Conservation (phyloP, 2,329 filamentous ascomycete species). For the Aspergillus fructus region DNA sequence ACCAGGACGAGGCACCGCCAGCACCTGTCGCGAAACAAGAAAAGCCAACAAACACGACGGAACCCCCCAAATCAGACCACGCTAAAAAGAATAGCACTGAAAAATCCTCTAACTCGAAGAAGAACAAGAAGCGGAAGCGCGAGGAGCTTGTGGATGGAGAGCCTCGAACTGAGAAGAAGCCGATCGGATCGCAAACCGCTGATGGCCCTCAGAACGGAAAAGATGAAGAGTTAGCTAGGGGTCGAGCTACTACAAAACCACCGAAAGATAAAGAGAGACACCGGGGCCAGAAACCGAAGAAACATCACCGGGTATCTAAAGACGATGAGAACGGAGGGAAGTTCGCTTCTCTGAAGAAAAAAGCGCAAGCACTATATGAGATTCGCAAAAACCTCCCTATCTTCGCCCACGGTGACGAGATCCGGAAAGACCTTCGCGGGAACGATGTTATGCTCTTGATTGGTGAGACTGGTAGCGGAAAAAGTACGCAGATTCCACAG, state of each 20-base stretch:
- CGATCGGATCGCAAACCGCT: background rate
- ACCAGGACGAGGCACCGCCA: constrained; percentile 28
- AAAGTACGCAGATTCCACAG: constrained; percentile 94
- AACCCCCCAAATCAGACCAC: background rate
- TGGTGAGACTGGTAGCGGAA: constrained; percentile 94
- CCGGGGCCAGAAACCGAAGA: constrained; percentile 16
- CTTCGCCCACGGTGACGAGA: constrained; percentile 70
- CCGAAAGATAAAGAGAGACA: constrained; percentile 2
- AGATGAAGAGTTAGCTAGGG: background rate
- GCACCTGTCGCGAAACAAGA: constrained; percentile 14
- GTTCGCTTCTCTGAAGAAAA: constrained; percentile 39
- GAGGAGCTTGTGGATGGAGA: background rate
- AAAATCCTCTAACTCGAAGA: constrained; percentile 10
- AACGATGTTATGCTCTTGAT: constrained; percentile 79
- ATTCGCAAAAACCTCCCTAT: constrained; percentile 73
- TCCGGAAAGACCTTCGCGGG: constrained; percentile 62
- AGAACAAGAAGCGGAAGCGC: constrained; percentile 19
- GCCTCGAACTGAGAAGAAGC: background rate
- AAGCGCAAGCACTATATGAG: constrained; percentile 48
- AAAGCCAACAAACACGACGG: constrained; percentile 1
- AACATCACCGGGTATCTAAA: background rate
- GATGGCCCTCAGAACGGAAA: background rate
- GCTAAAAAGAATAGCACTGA: constrained; percentile 12
- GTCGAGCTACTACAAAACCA: background rate
- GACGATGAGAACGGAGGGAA: constrained; percentile 21